Conservation (phyloP, 164 flowering plant genomes). For the Litsea cubeba region DNA sequence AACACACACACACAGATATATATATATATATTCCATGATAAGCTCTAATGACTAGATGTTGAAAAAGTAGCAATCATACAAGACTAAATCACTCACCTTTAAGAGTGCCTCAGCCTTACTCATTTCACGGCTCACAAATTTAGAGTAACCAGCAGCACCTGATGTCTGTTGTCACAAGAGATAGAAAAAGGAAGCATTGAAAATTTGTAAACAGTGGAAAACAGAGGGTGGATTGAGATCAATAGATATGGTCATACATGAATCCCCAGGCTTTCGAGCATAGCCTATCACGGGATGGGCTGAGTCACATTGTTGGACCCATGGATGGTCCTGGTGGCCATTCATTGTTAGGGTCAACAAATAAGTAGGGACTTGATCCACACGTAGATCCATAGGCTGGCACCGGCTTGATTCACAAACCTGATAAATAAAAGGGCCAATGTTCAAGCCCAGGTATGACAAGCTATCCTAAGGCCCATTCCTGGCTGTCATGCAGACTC, state of each 20-base stretch:
- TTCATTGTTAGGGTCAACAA: too few species aligned
- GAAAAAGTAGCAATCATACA: neutral
- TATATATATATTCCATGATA: neutral
- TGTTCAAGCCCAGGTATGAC: neutral
- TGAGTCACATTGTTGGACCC: neutral
- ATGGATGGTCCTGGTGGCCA: too few species aligned
- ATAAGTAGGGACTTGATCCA: too few species aligned
- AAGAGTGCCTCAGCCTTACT: constrained; percentile 98
- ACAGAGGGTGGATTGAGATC: neutral
- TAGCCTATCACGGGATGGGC: neutral
- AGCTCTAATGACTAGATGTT: neutral
- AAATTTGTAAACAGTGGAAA: constrained; percentile 2
- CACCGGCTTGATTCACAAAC: neutral
- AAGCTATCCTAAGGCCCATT: neutral
- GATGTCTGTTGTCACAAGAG: constrained; percentile 43
- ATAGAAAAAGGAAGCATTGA: neutral
- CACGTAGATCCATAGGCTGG: too few species aligned
- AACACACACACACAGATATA: too few species aligned
- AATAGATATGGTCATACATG: too few species aligned
- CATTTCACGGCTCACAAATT: constrained; percentile 95
- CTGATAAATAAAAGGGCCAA: neutral
- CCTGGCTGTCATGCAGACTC: neutral
- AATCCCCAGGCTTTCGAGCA: too few species aligned
- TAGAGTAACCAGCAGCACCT: constrained; percentile 77
- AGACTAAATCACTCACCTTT: constrained; percentile 46